Evolutionary conservation across 1,284 basidiomycete species (phyloP).

Genomic region (Naganishia albida): DNA sequence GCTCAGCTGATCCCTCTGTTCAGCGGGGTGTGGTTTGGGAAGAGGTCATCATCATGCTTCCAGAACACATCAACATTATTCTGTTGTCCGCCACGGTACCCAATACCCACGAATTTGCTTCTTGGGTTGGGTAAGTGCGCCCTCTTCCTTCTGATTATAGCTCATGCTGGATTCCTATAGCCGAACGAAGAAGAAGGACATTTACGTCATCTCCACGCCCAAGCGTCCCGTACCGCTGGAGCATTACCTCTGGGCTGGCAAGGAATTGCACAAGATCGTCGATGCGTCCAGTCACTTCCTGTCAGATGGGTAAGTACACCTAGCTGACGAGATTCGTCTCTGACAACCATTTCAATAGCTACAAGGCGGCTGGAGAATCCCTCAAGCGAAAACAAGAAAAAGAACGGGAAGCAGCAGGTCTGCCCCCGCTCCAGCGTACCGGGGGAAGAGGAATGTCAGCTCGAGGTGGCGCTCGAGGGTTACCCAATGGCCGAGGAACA

Average conservation of each 20-base stretch:
- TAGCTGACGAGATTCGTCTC: conserved; percentile 21
- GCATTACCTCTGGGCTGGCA: conserved; percentile 92
- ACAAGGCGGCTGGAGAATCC: conserved; percentile 85
- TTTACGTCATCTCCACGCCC: conserved; percentile 96
- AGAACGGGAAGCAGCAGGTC: conserved; percentile 88
- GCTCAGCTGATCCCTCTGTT: background rate
- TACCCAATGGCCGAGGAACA: conserved; percentile 49
- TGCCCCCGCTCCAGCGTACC: conserved; percentile 75
- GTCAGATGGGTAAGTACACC: conserved; percentile 65
- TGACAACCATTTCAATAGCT: conserved; percentile 57
- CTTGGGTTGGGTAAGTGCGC: conserved; percentile 88
- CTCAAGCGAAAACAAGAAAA: conserved; percentile 94
- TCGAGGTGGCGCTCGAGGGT: conserved; percentile 57
- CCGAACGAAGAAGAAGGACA: conserved; percentile 98
- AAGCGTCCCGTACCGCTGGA: conserved; percentile 96
- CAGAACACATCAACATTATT: conserved; percentile 95
- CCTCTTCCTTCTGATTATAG: background rate
- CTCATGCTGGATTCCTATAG: conserved; percentile 55
- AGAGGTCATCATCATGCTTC: conserved; percentile 99
- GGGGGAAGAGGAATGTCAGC: conserved; percentile 73
- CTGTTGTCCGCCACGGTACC: conserved; percentile 96
- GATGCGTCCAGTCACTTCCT: conserved; percentile 80
- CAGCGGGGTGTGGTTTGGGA: conserved; percentile 99
- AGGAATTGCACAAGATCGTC: conserved; percentile 89
- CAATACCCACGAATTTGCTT: conserved; percentile 97